These are phyloP conservation scores for Beauveria scarabaeidicola DNA, from an alignment of 2,329 filamentous ascomycete species.

Conservation along the genomic window DNA sequence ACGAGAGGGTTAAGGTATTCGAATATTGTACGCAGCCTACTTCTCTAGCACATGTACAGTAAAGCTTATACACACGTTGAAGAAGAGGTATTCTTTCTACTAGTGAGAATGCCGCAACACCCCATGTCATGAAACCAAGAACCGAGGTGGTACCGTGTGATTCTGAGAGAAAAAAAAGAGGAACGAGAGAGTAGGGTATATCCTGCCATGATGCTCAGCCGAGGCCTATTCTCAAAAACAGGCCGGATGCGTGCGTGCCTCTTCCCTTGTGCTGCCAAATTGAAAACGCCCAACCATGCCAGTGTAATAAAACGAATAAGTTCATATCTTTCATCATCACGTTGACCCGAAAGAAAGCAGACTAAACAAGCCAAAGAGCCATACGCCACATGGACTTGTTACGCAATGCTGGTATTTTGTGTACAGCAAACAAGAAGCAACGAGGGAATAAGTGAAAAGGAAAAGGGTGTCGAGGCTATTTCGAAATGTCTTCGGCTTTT, in stretches of 20 bases:
- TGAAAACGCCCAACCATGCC: background rate
- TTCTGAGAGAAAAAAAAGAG: background rate
- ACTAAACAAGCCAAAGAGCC: background rate
- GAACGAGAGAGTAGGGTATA: background rate
- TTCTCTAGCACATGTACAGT: background rate
- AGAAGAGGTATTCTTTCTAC: background rate
- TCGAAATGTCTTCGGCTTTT: constrained; percentile 24
- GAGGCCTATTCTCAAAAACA: background rate
- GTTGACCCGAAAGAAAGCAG: background rate
- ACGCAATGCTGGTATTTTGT: background rate
- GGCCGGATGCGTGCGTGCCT: background rate
- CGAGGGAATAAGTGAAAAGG: background rate
- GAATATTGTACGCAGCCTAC: no score
- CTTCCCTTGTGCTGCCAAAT: background rate
- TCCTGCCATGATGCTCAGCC: background rate
- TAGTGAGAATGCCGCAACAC: background rate
- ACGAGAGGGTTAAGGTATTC: no score
- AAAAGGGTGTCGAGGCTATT: constrained; percentile 4
- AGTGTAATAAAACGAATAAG: background rate
- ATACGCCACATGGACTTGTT: background rate
- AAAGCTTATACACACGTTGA: background rate
- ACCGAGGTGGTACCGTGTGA: no score
- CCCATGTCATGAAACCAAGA: background rate
- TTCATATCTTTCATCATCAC: background rate
- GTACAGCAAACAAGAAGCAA: background rate